These are phyloP conservation scores for Toxoplasma gondii DNA, from an alignment of 169 alveolate species.

Conservation along the genomic window DNA sequence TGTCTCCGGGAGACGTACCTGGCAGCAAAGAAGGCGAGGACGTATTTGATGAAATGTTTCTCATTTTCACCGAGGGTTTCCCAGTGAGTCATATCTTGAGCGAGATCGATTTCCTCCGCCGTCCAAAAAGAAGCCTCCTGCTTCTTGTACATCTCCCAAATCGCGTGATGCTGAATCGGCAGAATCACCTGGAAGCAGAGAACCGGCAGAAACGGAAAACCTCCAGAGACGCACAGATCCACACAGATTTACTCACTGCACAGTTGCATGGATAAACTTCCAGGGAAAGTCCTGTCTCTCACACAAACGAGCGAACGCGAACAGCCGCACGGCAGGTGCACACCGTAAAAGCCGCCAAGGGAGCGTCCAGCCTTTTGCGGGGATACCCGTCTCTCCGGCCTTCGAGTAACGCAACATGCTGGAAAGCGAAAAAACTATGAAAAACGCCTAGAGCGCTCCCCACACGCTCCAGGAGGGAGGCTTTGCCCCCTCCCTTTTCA, in stretches of 20 bases:
- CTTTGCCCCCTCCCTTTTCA: too few relatives aligned
- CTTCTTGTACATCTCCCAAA: constrained; percentile 93
- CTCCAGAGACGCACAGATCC: background rate
- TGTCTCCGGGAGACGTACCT: constrained; percentile 29
- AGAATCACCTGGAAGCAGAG: constrained; percentile 50
- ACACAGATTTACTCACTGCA: background rate
- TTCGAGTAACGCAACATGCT: too few relatives aligned
- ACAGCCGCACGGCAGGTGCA: too few relatives aligned
- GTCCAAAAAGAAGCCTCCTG: constrained; percentile 99
- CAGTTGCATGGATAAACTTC: background rate
- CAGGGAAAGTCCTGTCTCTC: background rate
- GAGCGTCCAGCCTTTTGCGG: too few relatives aligned
- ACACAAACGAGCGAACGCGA: too few relatives aligned
- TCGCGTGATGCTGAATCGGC: constrained; percentile 54
- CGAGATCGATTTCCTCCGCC: constrained; percentile 97
- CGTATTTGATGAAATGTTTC: constrained; percentile 90
- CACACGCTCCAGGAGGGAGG: too few relatives aligned
- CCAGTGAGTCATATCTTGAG: constrained; percentile 96
- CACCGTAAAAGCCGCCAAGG: too few relatives aligned
- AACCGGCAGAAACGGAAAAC: background rate
- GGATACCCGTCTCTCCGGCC: too few relatives aligned
- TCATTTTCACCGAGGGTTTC: constrained; percentile 86
- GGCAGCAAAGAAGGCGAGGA: constrained; percentile 94
- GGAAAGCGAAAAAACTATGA: too few relatives aligned
- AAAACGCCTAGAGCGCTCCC: too few relatives aligned